phyloP scores from a whole-genome alignment of 2,329 filamentous ascomycete genomes.

The Colletotrichum cordylinicola region DNA sequence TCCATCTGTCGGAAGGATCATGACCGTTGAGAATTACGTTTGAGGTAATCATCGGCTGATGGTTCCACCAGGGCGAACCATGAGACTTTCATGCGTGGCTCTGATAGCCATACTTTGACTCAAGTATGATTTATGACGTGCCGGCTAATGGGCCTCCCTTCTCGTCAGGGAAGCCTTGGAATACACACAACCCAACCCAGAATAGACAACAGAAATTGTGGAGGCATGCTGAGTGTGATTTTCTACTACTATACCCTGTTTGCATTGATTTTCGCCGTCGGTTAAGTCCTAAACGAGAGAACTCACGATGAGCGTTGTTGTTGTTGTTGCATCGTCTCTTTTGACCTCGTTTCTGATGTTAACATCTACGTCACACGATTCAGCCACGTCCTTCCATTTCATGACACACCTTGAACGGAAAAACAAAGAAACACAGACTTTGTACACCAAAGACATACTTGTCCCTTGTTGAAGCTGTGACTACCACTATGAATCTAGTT shows the following conservation, averaged over 20 bases:
- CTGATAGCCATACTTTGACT: not conserved
- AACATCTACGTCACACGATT: not conserved
- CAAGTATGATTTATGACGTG: not conserved
- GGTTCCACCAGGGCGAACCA: not conserved
- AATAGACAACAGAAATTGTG: not conserved
- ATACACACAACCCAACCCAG: not conserved
- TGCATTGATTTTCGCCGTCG: not conserved
- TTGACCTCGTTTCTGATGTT: not conserved
- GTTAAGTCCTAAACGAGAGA: not conserved
- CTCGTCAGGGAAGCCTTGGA: not conserved
- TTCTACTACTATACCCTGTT: not conserved
- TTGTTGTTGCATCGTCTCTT: not conserved
- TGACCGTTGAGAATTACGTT: not conserved
- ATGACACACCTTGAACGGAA: not conserved
- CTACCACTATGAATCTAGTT: not conserved
- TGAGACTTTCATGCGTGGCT: not conserved
- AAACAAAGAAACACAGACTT: not conserved
- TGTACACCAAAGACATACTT: not conserved
- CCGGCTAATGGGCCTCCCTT: not conserved
- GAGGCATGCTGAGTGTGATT: not conserved
- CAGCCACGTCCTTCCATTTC: not conserved
- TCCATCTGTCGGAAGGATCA: not conserved
- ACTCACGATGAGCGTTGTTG: not conserved
- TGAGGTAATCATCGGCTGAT: not conserved
- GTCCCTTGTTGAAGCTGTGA: not conserved